These are phyloP conservation scores for Vaccinium darrowii DNA, from an alignment of 148 eudicot genomes.

Conservation along the genomic window DNA sequence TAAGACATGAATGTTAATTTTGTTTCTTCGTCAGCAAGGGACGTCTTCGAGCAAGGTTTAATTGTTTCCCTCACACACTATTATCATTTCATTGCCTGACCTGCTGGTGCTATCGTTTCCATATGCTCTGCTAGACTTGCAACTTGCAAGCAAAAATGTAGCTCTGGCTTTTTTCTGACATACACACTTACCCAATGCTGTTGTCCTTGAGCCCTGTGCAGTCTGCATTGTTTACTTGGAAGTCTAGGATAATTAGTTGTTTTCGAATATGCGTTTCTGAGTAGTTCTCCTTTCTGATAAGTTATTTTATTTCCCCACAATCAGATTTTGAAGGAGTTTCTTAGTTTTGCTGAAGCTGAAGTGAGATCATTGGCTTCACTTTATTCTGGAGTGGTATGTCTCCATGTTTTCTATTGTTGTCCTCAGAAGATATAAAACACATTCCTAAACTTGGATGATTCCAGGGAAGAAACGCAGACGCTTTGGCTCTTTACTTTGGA, in stretches of 20 bases:
- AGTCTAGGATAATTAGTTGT: neutral
- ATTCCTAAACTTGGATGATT: slow-evolving; percentile 11
- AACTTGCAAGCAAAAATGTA: neutral
- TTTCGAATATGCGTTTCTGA: neutral
- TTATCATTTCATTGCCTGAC: neutral
- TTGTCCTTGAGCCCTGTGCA: neutral
- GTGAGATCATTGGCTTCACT: slow-evolving; percentile 72
- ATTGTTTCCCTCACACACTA: neutral
- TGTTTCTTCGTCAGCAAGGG: neutral
- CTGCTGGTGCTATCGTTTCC: neutral
- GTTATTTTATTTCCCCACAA: slow-evolving; percentile 11
- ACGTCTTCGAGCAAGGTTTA: neutral
- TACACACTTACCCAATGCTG: neutral
- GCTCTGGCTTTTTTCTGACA: neutral
- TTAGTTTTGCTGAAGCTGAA: slow-evolving; percentile 79
- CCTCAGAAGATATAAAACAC: neutral
- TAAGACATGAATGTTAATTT: neutral
- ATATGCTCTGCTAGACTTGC: neutral
- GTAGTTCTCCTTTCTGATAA: slow-evolving; percentile 16
- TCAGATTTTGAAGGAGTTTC: slow-evolving; percentile 71
- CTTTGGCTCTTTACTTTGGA: slow-evolving; percentile 83
- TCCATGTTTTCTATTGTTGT: neutral
- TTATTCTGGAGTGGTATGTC: slow-evolving; percentile 79
- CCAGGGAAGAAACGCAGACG: slow-evolving; percentile 90
- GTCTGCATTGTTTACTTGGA: neutral